Evolutionary conservation across 805 yeast genomes (phyloP), one percentile per base, ranked within the genome.

Genomic region (Ogataea naganishii): DNA sequence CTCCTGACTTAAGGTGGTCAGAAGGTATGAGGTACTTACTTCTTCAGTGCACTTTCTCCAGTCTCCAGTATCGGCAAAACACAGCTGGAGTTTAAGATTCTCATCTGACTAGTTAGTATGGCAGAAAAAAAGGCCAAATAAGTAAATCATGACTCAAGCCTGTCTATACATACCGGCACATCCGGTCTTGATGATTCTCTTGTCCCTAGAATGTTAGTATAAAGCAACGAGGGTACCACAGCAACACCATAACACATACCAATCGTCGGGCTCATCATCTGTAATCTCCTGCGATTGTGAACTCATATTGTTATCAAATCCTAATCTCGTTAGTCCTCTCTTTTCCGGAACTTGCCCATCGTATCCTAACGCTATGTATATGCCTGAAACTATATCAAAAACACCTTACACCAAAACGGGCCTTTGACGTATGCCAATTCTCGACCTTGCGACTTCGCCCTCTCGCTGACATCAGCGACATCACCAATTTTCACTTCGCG

Each of bases 61-160:
- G 47, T 83, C 94, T 18, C 73, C 73, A 1, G 77, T 78, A 35
- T 81, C 94, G 4, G 85, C 86, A 47, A 80, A 86, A 41, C 95
- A 83, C 20, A 82, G 53, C 30, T 78, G 83, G 19, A 83, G 56
- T 11, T 72, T 72, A 46, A 76, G 53, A 43, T 83, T 83, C 46
- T 83, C 88, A 18, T 68, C 80, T 59, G 4, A 14, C 18, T 8
- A 12, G 38, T 34, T 32, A 38, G 42, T 21, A 32, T n/a, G 19
- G 7, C 14, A 14, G 4, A 24, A 24, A 15, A 7, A 9, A 6
- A 24, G 3, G 12, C 21, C 5, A 9, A 14, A 7, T n/a, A n/a
- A n/a, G n/a, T n/a, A n/a, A n/a, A n/a, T n/a, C n/a, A n/a, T 7
- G 5, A 26, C 7, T 17, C 23, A 6, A 5, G 6, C 14, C 14